Evolutionary conservation across 768 basidiomycete genomes (phyloP), one percentile per base, ranked within the genome.

Genomic region (Russula sp.): DNA sequence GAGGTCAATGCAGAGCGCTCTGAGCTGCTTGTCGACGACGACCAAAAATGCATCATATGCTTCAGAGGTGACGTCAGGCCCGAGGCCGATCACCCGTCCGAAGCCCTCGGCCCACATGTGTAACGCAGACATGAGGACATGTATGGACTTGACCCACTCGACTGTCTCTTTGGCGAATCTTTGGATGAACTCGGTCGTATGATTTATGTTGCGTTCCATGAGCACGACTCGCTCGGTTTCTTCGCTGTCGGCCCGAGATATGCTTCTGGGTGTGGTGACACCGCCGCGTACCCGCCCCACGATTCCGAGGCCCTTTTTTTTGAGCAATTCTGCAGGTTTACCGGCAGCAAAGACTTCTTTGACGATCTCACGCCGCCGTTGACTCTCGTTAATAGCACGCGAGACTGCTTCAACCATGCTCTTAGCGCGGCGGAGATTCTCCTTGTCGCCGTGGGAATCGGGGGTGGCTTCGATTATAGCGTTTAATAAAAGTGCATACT

Each of bases 401-500:
- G 90, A 89, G 6, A 90, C 84, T 60, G 85, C 84, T 70, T 92
- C 89, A 76, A 92, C 84, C 69, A 78, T 79, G 60, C 73, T 73
- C 46, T 81, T 80, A 5, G 89, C 88, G 1, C 74, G 67, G 40
- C 76, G 74, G 16, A 90, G 77, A 56, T 80, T 80, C 34, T 77
- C 77, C 70, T 86, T 87, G 75, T 92, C 91, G 0, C 79, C 76
- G 71, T 92, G 89, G 26, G 75, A 73, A 58, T 86, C 83, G 8
- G 86, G 84, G 0, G 92, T 93, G 71, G 86, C 87, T 56, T 87
- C 84, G 58, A 88, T 82, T 68, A 93, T 87, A 28, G 90, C 84
- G 28, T 77, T 76, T 38, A 99, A 84, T 32, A 99, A 82, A 10
- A 98, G 83, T 0, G 92, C 86, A 72, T 99, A 99, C 73, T 98